Evolutionary conservation across 176 grass and related monocot genomes (phyloP), one percentile per base, ranked within the genome.

Genomic region (Pontederia crassipes): DNA sequence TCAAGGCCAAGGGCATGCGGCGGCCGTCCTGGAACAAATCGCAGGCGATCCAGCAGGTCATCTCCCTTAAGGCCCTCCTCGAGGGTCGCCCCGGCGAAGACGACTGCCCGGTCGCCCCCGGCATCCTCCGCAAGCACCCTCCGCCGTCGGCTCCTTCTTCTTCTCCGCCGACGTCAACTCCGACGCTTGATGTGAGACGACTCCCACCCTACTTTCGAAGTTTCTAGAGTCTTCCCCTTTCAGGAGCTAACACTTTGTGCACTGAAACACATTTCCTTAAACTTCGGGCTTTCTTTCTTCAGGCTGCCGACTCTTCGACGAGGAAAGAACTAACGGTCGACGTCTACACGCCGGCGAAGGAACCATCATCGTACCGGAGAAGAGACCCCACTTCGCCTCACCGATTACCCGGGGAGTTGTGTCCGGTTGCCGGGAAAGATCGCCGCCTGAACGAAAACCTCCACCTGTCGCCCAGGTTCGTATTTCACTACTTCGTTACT

Each of bases 21-120:
- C 79, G 79, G 17, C 79, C 79, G 24, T 81, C 79, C 15, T 81
- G 79, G 79, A 81, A 81, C 66, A 81, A 81, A 46, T 81, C 79
- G 59, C 79, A 81, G 59, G 79, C 79, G 51, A 81, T 81, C 72
- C 79, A 81, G 79, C 79, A 81, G 59, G 79, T 81, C 52, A 76
- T 81, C 66, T 81, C 79, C 2, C 79, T 81, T 53, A 81, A 81
- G 66, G 66, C 66, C 3, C 72, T 81, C 49, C 58, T 75, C 48
- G 79, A 81, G 51, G 79, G 79, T 18, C 79, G 79, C 28, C 79
- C 59, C 4, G 79, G 60, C 16, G 59, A 48, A 35, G 58, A 51
- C n/a, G 72, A 75, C 46, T 52, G 55, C 4, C 72, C 78, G 4
- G 72, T 65, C 10, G 35, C 55, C 51, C 17, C 55, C 32, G 54